Base-by-base conservation (phyloP, 2,329 filamentous ascomycete species). In the Didymella exigua region DNA sequence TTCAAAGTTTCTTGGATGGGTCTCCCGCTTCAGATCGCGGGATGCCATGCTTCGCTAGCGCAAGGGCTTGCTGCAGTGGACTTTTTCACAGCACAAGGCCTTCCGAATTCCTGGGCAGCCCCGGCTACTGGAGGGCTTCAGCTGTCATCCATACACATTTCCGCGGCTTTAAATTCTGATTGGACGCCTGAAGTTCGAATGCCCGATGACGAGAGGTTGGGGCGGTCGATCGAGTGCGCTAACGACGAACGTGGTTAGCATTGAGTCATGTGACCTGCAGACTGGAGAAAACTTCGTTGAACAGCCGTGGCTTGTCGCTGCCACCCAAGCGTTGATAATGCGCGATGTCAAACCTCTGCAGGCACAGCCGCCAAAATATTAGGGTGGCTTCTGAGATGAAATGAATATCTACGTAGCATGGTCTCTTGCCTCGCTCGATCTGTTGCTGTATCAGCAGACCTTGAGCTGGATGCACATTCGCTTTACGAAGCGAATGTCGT, bases 341-440 rank as follows among this genome's bases (percentile, higher is more conserved):
- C 27, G 36, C 19, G 14, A 33, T 33, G 41, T 55, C 42, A 47
- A 29, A 24, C 18, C 14, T 21, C 29, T 24, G 16, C 23, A 31
- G 14, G 13, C n/a, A 24, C 36, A 24, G 23, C 30, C 36, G 42
- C 46, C 30, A 14, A 10, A 34, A 49, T 45, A 46, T 10, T 7
- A 37, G 21, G 41, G 41, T 46, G 46, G 41, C 21, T 24, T 9
- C 18, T 23, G 36, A 24, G 36, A 38, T 24, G 36, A 16, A 8
- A 38, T 21, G 33, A 36, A 21, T 11, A 21, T 21, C 16, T 11
- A 21, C 21, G 21, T 56, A 54, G 27, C 23, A 21, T 21, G 34
- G 73, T 75, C 73, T 75, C 72, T 52, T 68, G 63, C 73, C 73
- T 75, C 73, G 73, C 73, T 75, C 73, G 67, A 63, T 72, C 71